These are phyloP conservation scores for Xenoacremonium recifei DNA, from an alignment of 2,329 filamentous ascomycete genomes.

Conservation along the genomic window DNA sequence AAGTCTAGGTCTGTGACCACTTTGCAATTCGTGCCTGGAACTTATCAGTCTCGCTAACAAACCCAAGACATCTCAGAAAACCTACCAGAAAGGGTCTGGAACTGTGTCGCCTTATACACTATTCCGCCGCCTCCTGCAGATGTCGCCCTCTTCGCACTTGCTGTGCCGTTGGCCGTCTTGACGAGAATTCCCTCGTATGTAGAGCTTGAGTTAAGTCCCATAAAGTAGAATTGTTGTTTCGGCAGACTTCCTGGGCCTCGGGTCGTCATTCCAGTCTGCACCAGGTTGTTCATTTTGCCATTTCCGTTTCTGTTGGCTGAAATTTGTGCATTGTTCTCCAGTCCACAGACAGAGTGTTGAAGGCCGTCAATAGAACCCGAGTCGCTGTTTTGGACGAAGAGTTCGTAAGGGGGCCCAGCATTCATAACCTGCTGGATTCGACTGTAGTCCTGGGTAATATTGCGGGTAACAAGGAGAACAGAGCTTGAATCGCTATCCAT, in stretches of 20 bases:
- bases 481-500: constrained; percentile 82
- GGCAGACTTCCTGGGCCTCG: constrained; percentile 65
- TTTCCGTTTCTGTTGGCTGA: constrained; percentile 49
- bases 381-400: constrained; percentile 71
- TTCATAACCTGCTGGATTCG: constrained; percentile 54
- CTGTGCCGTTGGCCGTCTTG: constrained; percentile 51
- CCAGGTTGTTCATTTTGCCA: constrained; percentile 44
- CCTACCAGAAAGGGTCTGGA: constrained; percentile 75
- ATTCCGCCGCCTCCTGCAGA: constrained; percentile 63
- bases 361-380: constrained; percentile 65
- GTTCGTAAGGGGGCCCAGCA: constrained; percentile 62
- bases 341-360: constrained; percentile 77
- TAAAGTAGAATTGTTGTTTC: constrained; percentile 86
- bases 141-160: constrained; percentile 37
- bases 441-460: constrained; percentile 60
- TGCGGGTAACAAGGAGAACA: constrained; percentile 75
- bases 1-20: constrained; percentile 86
- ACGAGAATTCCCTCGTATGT: constrained; percentile 74
- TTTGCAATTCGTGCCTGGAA: constrained; percentile 73
- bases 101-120: constrained; percentile 71
- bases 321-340: constrained; percentile 65
- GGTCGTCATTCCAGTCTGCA: constrained; percentile 65
- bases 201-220: constrained; percentile 68
- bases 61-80: no score
- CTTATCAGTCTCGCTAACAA: not conserved